Evolutionary conservation across 2,329 filamentous ascomycete species (phyloP), one percentile per base, ranked within the genome.

Genomic region (Ophiocordyceps camponoti-saundersi): DNA sequence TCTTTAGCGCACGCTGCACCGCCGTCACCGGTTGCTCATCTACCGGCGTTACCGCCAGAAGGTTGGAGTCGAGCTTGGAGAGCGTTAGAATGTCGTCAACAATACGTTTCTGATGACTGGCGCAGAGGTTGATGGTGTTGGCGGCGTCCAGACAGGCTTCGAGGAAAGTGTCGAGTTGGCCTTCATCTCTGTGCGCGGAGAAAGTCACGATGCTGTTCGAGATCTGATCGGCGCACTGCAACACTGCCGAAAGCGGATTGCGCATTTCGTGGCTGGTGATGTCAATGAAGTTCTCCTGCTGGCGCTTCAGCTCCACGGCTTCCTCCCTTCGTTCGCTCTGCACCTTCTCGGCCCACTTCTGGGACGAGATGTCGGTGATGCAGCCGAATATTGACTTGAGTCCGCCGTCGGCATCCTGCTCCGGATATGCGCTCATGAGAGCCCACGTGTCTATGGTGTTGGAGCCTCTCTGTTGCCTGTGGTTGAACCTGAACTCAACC

Each of bases 281-380:
- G 55, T 85, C 80, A 52, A 85, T 83, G 55, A 84, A 84, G 52
- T 83, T 83, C 53, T 79, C 75, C 53, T 79, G 75, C 51, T 83
- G 79, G 22, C 77, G 71, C 61, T 92, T 92, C 50, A 88, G 71
- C 58, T 90, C 82, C 2, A 89, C 77, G 0, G 85, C 87, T 59
- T 92, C 85, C 56, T 89, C 77, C 56, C 85, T 82, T 48, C 85
- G 79, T 42, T 80, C 73, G 55, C 76, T 85, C 60, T 93, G 85
- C 32, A 87, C 78, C 44, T 81, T 79, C 61, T 93, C 86, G 1
- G 86, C 85, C 70, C 81, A 82, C 60, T 93, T 94, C 59, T 92
- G 85, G 47, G 83, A 77, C 18, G 82, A 87, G 52, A 94, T 93
- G 56, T 93, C 85, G 0, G 85, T 90, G 46, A 93, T 81, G 56